phyloP scores from a whole-genome alignment of 2,329 filamentous ascomycete genomes.

The Penicillium decumbens region DNA sequence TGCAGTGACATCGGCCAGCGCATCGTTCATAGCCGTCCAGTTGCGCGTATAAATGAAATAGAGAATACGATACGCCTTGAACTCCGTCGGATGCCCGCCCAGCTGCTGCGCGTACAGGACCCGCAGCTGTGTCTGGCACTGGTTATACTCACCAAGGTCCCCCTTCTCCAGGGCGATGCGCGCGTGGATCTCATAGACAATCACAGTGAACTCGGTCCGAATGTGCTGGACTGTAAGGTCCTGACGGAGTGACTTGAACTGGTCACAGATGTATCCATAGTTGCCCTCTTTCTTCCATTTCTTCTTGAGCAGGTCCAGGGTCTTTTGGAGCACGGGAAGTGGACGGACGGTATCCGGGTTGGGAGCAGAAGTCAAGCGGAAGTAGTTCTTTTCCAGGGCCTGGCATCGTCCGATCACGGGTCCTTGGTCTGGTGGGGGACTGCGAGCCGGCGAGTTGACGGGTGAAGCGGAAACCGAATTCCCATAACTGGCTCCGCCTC shows the following conservation, averaged over 20 bases:
- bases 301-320: conserved; percentile 81
- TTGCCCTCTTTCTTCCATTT: conserved; percentile 94
- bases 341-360: conserved; percentile 86
- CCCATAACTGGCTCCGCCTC: conserved; percentile 41
- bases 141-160: conserved; percentile 99
- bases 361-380: conserved; percentile 85
- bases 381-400: conserved; percentile 85
- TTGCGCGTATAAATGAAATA: conserved; percentile 99
- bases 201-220: conserved; percentile 93
- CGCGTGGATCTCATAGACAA: conserved; percentile 95
- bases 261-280: conserved; percentile 96
- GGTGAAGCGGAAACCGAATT: conserved; percentile 40
- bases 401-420: conserved; percentile 84
- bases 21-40: conserved; percentile 95
- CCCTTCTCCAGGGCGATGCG: conserved; percentile 96
- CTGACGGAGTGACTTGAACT: conserved; percentile 97
- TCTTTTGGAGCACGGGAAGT: conserved; percentile 71
- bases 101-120: conserved; percentile 82
- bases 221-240: conserved; percentile 97
- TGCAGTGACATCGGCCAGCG: conserved; percentile 96
- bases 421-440: conserved; percentile 46
- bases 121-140: conserved; percentile 97
- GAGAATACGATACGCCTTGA: conserved; percentile 98
- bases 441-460: conserved; percentile 47
- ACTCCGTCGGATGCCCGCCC: conserved; percentile 87